Evolutionary conservation across 768 basidiomycete species (phyloP).

Genomic region (Russula virescens): DNA sequence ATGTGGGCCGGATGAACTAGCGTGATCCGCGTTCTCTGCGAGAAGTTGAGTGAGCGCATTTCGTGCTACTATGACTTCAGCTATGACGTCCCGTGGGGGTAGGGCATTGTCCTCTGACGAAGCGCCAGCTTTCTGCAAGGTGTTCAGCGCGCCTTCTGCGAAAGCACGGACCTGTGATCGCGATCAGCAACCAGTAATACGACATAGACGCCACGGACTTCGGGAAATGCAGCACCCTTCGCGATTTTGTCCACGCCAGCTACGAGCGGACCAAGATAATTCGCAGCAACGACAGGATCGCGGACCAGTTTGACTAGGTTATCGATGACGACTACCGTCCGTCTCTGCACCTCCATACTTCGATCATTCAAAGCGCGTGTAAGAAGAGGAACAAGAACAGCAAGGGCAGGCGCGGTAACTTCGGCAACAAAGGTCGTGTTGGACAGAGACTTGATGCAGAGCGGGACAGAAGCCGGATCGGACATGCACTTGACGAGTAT

Average conservation of each 20-base stretch:
- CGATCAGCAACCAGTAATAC: conserved; percentile 4
- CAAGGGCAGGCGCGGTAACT: conserved; percentile 93
- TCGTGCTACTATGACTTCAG: conserved; percentile 53
- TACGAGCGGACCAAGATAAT: conserved; percentile 80
- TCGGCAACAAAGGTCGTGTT: conserved; percentile 96
- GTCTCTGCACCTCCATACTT: conserved; percentile 93
- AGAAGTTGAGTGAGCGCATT: conserved; percentile 55
- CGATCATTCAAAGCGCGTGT: conserved; percentile 89
- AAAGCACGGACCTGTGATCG: conserved; percentile 76
- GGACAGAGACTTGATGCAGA: conserved; percentile 92
- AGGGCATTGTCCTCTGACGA: conserved; percentile 65
- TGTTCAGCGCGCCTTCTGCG: conserved; percentile 73
- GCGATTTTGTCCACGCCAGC: conserved; percentile 90
- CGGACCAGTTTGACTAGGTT: conserved; percentile 98
- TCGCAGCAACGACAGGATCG: conserved; percentile 81
- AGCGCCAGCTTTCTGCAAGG: conserved; percentile 78
- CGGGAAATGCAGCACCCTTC: conserved; percentile 89
- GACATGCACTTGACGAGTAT: conserved; percentile 93
- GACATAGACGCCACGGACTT: conserved; percentile 42
- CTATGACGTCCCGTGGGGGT: conserved; percentile 61
- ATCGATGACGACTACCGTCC: conserved; percentile 90
- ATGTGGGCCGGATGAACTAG: conserved; percentile 40
- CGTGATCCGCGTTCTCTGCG: conserved; percentile 41
- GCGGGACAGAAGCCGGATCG: conserved; percentile 78
- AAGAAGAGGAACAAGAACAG: conserved; percentile 89